These are phyloP conservation scores for Cucurbitaria berberidis DNA, from an alignment of 2,329 filamentous ascomycete genomes.

Conservation along the genomic window DNA sequence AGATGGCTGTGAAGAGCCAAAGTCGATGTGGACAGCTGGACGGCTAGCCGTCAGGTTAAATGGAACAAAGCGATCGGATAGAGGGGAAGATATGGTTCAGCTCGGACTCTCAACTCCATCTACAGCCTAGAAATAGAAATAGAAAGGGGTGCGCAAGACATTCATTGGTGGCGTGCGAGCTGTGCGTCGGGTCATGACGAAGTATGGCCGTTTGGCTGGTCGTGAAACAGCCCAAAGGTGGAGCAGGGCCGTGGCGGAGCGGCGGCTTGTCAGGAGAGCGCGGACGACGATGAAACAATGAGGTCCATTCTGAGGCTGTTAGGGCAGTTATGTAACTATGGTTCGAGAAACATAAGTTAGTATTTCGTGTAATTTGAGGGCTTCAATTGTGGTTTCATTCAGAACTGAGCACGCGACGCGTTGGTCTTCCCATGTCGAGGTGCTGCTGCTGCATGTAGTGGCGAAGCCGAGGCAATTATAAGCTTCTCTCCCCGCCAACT, in stretches of 20 bases:
- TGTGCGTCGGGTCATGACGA: slow-evolving; percentile 22
- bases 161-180: slow-evolving; percentile 15
- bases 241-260: slow-evolving; percentile 17
- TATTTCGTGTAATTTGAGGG: slow-evolving; percentile 9
- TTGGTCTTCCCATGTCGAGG: not conserved
- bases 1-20: slow-evolving; percentile 2
- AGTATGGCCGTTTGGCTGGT: slow-evolving; percentile 10
- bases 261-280: slow-evolving; percentile 16
- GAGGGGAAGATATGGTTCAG: slow-evolving; percentile 19
- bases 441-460: slow-evolving; percentile 1
- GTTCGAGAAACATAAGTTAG: slow-evolving; percentile 5
- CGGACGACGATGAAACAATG: slow-evolving; percentile 21
- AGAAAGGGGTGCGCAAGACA: slow-evolving; percentile 15
- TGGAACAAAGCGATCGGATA: slow-evolving; percentile 18
- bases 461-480: slow-evolving; percentile 17
- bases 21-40: slow-evolving; percentile 16
- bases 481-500: not conserved
- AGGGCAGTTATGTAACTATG: slow-evolving; percentile 10
- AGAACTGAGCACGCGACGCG: slow-evolving; percentile 10
- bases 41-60: slow-evolving; percentile 23
- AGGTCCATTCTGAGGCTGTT: slow-evolving; percentile 12
- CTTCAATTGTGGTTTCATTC: not conserved
- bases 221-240: slow-evolving; percentile 19
- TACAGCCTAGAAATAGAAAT: slow-evolving; percentile 25
- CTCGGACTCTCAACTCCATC: slow-evolving; percentile 13